Evolutionary conservation across 164 flowering plant species (phyloP).

Genomic region (Magnolia officinalis): DNA sequence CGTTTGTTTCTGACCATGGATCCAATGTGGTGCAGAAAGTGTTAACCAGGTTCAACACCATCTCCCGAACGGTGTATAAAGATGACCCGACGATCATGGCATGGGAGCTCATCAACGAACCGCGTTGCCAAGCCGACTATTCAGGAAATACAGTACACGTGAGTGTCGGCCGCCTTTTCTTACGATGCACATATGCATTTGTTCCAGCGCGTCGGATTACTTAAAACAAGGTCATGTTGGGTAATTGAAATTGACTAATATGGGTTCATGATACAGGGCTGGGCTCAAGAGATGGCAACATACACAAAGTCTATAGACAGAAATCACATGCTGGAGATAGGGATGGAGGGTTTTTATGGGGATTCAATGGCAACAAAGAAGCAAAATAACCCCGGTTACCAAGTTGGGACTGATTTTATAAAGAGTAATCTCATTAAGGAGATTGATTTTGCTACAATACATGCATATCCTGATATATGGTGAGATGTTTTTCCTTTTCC

Average conservation of each 20-base stretch:
- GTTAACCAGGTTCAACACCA: constrained; percentile 29
- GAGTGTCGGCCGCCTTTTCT: not conserved
- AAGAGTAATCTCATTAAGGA: constrained; percentile 21
- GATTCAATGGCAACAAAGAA: constrained; percentile 25
- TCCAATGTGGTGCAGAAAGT: constrained; percentile 25
- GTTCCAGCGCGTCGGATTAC: not conserved
- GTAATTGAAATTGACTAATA: not conserved
- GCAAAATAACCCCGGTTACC: constrained; percentile 23
- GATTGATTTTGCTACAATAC: constrained; percentile 31
- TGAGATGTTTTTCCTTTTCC: not conserved
- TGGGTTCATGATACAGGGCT: constrained; percentile 12
- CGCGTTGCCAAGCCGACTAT: constrained; percentile 28
- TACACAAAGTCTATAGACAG: constrained; percentile 24
- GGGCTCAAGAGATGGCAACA: constrained; percentile 35
- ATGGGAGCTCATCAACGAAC: constrained; percentile 42
- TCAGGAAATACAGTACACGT: constrained; percentile 25
- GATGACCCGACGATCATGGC: constrained; percentile 37
- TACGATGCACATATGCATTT: not conserved
- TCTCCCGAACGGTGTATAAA: constrained; percentile 20
- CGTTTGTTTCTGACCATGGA: not conserved
- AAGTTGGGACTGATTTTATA: constrained; percentile 34
- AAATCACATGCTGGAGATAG: constrained; percentile 29
- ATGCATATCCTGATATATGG: constrained; percentile 37
- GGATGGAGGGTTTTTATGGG: constrained; percentile 36
- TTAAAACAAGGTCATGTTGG: not conserved